These are phyloP conservation scores for Aureobasidium leucospermi DNA, from an alignment of 2,329 filamentous ascomycete genomes.

Conservation along the genomic window DNA sequence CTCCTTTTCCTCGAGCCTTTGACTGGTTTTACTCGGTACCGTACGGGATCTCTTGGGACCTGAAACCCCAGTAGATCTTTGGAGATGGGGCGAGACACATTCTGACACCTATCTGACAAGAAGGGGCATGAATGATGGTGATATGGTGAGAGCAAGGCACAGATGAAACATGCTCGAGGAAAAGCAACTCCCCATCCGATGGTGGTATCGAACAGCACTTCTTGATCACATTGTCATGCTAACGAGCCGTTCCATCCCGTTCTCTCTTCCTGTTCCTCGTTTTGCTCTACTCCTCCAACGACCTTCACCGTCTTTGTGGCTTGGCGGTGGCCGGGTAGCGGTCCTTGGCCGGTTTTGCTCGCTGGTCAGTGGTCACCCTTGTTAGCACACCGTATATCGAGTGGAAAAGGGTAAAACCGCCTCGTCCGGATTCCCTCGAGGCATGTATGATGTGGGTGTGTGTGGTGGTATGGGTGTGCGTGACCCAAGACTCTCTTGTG, in stretches of 20 bases:
- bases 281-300: not conserved
- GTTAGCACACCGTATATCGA: conserved; percentile 1
- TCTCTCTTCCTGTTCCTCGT: not conserved
- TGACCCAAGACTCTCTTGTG: not conserved
- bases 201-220: not conserved
- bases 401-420: not conserved
- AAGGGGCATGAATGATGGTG: not conserved
- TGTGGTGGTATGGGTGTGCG: conserved; percentile 2
- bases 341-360: conserved; percentile 3
- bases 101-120: conserved; percentile 3
- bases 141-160: conserved; percentile 6
- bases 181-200: conserved; percentile 2
- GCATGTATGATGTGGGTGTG: not conserved
- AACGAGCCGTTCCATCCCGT: conserved; percentile 11
- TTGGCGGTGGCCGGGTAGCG: conserved; percentile 11
- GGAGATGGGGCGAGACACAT: not conserved
- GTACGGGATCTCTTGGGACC: not conserved
- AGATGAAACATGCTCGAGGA: not conserved
- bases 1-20: not conserved
- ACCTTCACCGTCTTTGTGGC: conserved; percentile 11
- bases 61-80: not conserved
- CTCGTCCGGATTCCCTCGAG: not conserved
- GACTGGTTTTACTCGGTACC: not conserved
- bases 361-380: not conserved
- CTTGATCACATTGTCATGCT: conserved; percentile 4